phyloP scores from a whole-genome alignment of 2,329 filamentous ascomycete species.

The Dichotomopilus funicola region DNA sequence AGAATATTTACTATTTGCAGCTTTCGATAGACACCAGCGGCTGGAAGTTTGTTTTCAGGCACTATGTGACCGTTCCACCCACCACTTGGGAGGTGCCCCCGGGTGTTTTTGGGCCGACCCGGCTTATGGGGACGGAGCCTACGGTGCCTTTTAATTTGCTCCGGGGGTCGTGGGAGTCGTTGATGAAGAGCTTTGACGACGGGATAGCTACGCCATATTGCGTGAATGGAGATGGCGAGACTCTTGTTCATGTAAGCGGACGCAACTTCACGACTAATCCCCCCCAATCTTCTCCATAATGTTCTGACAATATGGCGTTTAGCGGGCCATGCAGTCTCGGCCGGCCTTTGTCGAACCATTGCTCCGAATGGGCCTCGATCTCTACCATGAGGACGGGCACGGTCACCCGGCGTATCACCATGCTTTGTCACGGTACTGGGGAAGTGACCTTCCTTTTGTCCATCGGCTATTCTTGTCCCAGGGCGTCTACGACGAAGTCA shows the following conservation, averaged over 20 bases:
- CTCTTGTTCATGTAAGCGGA: conserved; percentile 1
- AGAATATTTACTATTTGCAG: conserved; percentile 3
- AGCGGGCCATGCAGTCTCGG: background rate
- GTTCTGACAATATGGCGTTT: background rate
- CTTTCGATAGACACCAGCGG: background rate
- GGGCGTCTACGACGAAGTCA: background rate
- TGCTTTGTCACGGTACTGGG: too few relatives aligned
- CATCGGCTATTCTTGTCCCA: background rate
- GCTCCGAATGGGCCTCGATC: background rate
- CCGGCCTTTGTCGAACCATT: background rate
- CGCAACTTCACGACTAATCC: too few relatives aligned
- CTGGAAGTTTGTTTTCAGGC: background rate
- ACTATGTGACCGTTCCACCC: background rate
- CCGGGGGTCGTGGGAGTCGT: background rate
- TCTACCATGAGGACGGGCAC: background rate
- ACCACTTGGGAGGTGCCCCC: too few relatives aligned
- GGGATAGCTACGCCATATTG: background rate
- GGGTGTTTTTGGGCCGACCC: too few relatives aligned
- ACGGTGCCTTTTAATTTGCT: too few relatives aligned
- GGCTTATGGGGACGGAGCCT: too few relatives aligned
- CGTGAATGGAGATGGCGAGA: background rate
- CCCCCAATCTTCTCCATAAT: too few relatives aligned
- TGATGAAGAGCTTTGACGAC: background rate
- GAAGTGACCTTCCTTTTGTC: background rate
- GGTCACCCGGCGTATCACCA: background rate